Conservation (phyloP, 768 basidiomycete genomes). For the Serendipita sp. region DNA sequence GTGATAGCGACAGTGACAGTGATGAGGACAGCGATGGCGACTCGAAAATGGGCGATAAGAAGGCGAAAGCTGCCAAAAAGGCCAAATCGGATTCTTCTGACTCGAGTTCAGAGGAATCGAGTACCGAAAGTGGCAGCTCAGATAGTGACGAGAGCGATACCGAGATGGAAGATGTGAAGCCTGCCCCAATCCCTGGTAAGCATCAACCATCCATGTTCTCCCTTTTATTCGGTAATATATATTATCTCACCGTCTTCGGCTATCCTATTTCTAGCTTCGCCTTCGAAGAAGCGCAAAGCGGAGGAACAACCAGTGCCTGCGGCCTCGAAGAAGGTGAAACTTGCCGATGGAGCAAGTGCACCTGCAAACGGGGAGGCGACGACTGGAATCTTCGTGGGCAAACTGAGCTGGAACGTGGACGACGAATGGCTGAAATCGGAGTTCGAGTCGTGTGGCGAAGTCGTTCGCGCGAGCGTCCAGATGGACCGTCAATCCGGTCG, state of each 20-base stretch:
- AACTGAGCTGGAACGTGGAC: constrained; percentile 92
- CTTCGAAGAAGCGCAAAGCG: constrained; percentile 67
- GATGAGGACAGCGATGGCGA: constrained; percentile 43
- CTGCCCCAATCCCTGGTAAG: constrained; percentile 17
- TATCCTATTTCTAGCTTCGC: too few relatives aligned
- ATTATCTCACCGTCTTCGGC: constrained; percentile 8
- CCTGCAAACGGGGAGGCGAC: constrained; percentile 30
- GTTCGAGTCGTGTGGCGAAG: constrained; percentile 78
- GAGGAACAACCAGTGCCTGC: constrained; percentile 36
- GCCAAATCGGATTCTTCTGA: constrained; percentile 12
- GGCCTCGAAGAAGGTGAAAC: constrained; percentile 71
- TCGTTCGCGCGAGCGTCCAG: constrained; percentile 78
- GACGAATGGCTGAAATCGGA: constrained; percentile 88
- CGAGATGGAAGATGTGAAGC: constrained; percentile 12
- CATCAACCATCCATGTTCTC: constrained; percentile 6
- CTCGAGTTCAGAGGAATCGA: neutral
- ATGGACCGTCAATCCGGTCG: constrained; percentile 67
- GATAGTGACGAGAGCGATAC: constrained; percentile 11
- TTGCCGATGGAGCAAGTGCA: constrained; percentile 36
- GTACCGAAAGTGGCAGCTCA: neutral
- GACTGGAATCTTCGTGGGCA: constrained; percentile 78
- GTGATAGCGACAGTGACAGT: constrained; percentile 26
- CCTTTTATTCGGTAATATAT: too few relatives aligned
- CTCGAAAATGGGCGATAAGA: constrained; percentile 19
- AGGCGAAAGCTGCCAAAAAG: constrained; percentile 19